Percentiles rank a stretch among this genome's conserved stretches.
Evolutionary conservation across 257 asterid species (phyloP).

Genomic region (Fraxinus cuspidata): DNA sequence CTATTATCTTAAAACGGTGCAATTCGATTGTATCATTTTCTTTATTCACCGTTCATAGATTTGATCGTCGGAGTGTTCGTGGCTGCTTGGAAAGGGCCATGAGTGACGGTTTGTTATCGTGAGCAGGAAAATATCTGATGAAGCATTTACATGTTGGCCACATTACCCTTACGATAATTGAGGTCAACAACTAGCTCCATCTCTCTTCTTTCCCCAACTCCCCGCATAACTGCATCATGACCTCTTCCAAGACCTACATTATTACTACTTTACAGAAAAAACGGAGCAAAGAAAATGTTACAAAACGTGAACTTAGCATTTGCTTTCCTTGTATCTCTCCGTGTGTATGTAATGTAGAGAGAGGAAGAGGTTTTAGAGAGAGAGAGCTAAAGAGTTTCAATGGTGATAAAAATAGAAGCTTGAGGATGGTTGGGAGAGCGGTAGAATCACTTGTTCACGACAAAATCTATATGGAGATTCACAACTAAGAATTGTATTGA

Average conservation of each 20-base stretch:
- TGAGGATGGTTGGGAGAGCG: background rate
- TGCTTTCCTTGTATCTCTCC: background rate
- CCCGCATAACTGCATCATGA: slow-evolving; percentile 24
- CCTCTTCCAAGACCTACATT: slow-evolving; percentile 22
- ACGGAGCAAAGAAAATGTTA: slow-evolving; percentile 19
- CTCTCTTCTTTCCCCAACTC: slow-evolving; percentile 7
- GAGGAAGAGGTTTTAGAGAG: background rate
- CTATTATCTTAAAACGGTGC: no score
- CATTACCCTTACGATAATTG: no score
- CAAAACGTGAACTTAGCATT: slow-evolving; percentile 12
- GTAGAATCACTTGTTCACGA: background rate
- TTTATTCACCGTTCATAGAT: no score
- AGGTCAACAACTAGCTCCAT: slow-evolving; percentile 33
- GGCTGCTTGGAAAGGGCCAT: no score
- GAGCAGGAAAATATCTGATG: no score
- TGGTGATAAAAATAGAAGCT: no score
- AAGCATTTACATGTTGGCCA: no score
- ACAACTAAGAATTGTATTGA: background rate
- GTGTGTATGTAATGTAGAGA: background rate
- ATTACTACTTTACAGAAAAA: slow-evolving; percentile 27
- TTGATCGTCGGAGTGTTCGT: no score
- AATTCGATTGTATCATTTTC: no score
- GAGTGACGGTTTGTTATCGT: no score
- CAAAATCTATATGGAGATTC: background rate
- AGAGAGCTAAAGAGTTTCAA: background rate